Evolutionary conservation across 208 protist species (phyloP).

Genomic region (Wallacemonas sp.): DNA sequence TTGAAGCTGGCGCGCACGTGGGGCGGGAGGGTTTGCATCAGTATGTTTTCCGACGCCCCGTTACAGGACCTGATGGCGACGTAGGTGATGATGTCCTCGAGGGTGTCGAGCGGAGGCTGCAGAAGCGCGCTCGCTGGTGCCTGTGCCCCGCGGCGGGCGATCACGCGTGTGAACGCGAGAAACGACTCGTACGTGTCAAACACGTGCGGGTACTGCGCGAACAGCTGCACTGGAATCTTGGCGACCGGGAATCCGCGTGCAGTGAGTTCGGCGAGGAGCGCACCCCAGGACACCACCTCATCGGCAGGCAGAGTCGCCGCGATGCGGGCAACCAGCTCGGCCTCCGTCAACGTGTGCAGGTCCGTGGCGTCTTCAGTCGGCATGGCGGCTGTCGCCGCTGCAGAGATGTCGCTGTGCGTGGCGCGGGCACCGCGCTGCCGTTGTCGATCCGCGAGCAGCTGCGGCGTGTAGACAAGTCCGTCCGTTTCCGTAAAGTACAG

Average conservation of each 20-base stretch:
- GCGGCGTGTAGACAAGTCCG: constrained; percentile 53
- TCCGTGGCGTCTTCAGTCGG: constrained; percentile 5
- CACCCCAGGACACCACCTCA: constrained; percentile 28
- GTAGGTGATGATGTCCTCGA: constrained; percentile 60
- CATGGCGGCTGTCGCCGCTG: not conserved
- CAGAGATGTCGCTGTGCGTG: too few relatives aligned
- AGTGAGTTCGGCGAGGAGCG: constrained; percentile 12
- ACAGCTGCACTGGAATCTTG: constrained; percentile 37
- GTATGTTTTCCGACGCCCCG: constrained; percentile 38
- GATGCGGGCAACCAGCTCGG: constrained; percentile 30
- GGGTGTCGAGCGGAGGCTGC: constrained; percentile 34
- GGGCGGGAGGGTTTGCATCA: constrained; percentile 42
- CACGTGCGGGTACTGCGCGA: constrained; percentile 8
- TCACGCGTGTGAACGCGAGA: constrained; percentile 26
- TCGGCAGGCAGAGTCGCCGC: constrained; percentile 30
- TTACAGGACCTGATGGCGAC: constrained; percentile 62
- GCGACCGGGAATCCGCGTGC: not conserved
- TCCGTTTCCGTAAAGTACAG: constrained; percentile 53
- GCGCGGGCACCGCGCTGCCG: constrained; percentile 7
- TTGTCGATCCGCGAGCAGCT: constrained; percentile 24
- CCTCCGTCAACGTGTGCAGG: constrained; percentile 20
- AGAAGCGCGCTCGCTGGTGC: constrained; percentile 34
- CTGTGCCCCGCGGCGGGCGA: constrained; percentile 32
- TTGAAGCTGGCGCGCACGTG: constrained; percentile 51
- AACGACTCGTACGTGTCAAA: constrained; percentile 33